These are phyloP conservation scores for Phytopythium mirpurense DNA, from an alignment of 352 stramenopile genomes.

Conservation along the genomic window DNA sequence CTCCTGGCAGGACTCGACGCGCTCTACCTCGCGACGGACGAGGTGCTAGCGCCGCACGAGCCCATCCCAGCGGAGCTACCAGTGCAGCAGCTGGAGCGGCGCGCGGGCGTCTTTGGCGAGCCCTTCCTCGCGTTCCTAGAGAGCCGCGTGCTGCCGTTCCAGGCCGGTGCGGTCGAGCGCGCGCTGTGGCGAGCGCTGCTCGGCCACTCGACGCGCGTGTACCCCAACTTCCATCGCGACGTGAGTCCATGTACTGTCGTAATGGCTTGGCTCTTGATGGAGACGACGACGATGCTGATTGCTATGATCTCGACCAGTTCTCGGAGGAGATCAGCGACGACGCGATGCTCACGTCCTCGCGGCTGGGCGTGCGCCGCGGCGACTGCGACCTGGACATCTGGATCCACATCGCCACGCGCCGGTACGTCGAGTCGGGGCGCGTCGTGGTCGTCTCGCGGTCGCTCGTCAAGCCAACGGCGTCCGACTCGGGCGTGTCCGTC, in stretches of 20 bases:
- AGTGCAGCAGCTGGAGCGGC: conserved; percentile 11
- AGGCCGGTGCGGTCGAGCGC: conserved; percentile 13
- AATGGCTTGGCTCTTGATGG: no score
- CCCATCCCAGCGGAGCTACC: conserved; percentile 16
- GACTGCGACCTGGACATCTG: conserved; percentile 4
- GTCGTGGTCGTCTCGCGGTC: conserved; percentile 13
- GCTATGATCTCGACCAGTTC: neutral
- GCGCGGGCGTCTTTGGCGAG: conserved; percentile 12
- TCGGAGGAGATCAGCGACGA: conserved; percentile 3
- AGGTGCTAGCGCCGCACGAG: conserved; percentile 12
- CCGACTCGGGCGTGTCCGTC: neutral
- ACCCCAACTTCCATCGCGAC: conserved; percentile 6
- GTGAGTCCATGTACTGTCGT: neutral
- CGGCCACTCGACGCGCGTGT: neutral
- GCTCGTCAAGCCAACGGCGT: conserved; percentile 7
- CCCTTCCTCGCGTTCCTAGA: conserved; percentile 18
- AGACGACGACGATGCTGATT: no score
- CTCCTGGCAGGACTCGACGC: conserved; percentile 18
- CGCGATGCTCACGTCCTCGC: neutral
- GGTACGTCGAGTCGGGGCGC: conserved; percentile 10
- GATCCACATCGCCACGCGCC: conserved; percentile 2
- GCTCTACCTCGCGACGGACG: conserved; percentile 14
- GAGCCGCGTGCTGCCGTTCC: conserved; percentile 25
- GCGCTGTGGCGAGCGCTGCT: conserved; percentile 14
- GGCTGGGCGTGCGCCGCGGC: neutral